A percentile compares a stretch with the other conserved stretches of the same genome.
These are phyloP conservation scores for Isatis tinctoria DNA, from an alignment of 345 rosid species.

Conservation along the genomic window DNA sequence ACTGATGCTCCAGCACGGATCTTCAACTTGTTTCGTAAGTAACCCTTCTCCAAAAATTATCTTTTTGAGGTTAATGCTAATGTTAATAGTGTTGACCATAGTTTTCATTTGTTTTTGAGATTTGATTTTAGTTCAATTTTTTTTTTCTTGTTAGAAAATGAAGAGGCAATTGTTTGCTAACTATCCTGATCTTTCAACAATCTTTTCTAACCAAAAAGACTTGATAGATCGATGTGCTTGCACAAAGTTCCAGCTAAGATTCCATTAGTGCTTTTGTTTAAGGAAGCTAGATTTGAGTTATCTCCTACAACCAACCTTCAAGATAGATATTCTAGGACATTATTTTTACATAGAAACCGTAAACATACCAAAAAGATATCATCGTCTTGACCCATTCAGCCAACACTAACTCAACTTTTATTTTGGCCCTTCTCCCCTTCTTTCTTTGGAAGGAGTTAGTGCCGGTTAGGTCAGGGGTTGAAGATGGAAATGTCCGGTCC, in stretches of 20 bases:
- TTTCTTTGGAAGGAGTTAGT: neutral
- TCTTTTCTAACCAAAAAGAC: neutral
- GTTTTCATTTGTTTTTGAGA: neutral
- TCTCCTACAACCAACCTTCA: no score
- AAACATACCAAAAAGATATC: neutral
- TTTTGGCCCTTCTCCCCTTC: no score
- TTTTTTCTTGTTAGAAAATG: neutral
- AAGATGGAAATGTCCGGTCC: neutral
- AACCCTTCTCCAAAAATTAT: neutral
- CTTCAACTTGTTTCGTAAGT: neutral
- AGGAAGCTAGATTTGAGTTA: neutral
- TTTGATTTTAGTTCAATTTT: neutral
- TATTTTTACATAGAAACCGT: neutral
- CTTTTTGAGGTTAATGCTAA: neutral
- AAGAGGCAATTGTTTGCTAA: neutral
- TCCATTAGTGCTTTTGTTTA: neutral
- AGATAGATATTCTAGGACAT: neutral
- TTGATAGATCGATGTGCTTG: neutral
- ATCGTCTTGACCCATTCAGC: neutral
- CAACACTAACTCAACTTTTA: neutral
- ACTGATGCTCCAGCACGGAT: slow-evolving; percentile 5
- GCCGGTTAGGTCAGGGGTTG: neutral
- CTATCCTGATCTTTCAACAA: neutral
- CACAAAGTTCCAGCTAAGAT: neutral
- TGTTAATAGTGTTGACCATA: neutral